These are phyloP conservation scores for Danielia oregonensis DNA, from an alignment of 805 yeast species.

Conservation along the genomic window DNA sequence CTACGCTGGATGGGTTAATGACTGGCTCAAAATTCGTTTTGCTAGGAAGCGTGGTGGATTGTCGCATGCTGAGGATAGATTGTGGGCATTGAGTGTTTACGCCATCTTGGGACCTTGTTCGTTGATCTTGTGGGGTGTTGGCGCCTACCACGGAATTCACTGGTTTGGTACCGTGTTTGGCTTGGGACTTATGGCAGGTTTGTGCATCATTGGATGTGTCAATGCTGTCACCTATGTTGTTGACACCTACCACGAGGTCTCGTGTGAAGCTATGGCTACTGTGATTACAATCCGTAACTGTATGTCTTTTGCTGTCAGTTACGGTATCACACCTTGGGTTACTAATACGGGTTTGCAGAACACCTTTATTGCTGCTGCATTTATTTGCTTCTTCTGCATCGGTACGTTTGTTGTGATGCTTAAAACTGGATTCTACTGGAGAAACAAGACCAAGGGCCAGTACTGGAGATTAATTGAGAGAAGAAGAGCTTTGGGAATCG, in stretches of 20 bases:
- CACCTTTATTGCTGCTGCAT: conserved; percentile 54
- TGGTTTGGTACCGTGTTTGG: conserved; percentile 25
- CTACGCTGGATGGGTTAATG: conserved; percentile 15
- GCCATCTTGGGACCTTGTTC: conserved; percentile 14
- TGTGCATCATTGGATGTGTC: conserved; percentile 23
- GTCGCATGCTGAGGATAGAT: conserved; percentile 14
- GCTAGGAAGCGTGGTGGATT: conserved; percentile 11
- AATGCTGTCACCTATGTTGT: conserved; percentile 26
- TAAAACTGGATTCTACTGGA: conserved; percentile 32
- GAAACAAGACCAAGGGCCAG: conserved; percentile 26
- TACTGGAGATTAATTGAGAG: conserved; percentile 33
- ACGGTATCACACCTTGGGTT: conserved; percentile 60
- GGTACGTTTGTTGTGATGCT: conserved; percentile 42
- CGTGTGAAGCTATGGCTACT: conserved; percentile 39
- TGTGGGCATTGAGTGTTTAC: conserved; percentile 14
- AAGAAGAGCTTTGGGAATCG: conserved; percentile 9
- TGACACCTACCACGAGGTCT: conserved; percentile 25
- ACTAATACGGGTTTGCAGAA: conserved; percentile 49
- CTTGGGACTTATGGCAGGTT: conserved; percentile 18
- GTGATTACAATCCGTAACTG: conserved; percentile 55
- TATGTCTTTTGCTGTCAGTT: conserved; percentile 57
- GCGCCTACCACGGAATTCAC: conserved; percentile 20
- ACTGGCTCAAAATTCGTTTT: conserved; percentile 10
- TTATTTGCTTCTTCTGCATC: conserved; percentile 46
- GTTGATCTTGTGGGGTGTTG: conserved; percentile 21